Percentiles rank a stretch among this genome's conserved stretches.
Evolutionary conservation across 768 basidiomycete genomes (phyloP).

Genomic region (Tricholoma bakamatsutake): DNA sequence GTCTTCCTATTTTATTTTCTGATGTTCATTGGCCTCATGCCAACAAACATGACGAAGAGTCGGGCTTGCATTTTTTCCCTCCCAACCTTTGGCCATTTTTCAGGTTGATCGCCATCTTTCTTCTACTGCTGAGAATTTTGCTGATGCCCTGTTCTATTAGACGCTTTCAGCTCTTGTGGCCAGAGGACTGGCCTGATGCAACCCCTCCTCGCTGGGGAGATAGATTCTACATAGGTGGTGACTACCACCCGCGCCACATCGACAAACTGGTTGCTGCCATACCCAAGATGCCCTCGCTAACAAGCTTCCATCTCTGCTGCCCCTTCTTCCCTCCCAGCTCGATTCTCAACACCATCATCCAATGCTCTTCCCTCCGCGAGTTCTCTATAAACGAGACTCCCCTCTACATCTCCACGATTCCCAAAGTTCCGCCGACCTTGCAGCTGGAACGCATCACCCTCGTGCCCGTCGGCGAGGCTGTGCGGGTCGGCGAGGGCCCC

Average conservation of each 20-base stretch:
- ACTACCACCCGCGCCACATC: conserved; percentile 30
- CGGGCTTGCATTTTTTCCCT: conserved; percentile 35
- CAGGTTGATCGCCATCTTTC: conserved; percentile 21
- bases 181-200: conserved; percentile 39
- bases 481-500: conserved; percentile 36
- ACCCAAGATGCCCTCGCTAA: conserved; percentile 29
- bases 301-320: conserved; percentile 30
- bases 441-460: conserved; percentile 29
- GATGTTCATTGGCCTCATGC: conserved; percentile 35
- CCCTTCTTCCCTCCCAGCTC: conserved; percentile 34
- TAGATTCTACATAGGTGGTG: conserved; percentile 26
- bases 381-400: conserved; percentile 35
- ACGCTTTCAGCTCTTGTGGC: conserved; percentile 34
- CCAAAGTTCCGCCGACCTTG: conserved; percentile 24
- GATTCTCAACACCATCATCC: conserved; percentile 30
- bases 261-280: conserved; percentile 31
- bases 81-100: conserved; percentile 31
- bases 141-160: conserved; percentile 14
- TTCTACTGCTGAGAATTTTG: neutral
- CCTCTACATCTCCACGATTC: conserved; percentile 28
- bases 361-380: conserved; percentile 28
- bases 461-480: conserved; percentile 34
- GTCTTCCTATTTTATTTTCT: conserved; percentile 27
- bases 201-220: conserved; percentile 35
- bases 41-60: conserved; percentile 29